phyloP scores from a whole-genome alignment of 805 yeast genomes.

The Scheffersomyces amazonensis region DNA sequence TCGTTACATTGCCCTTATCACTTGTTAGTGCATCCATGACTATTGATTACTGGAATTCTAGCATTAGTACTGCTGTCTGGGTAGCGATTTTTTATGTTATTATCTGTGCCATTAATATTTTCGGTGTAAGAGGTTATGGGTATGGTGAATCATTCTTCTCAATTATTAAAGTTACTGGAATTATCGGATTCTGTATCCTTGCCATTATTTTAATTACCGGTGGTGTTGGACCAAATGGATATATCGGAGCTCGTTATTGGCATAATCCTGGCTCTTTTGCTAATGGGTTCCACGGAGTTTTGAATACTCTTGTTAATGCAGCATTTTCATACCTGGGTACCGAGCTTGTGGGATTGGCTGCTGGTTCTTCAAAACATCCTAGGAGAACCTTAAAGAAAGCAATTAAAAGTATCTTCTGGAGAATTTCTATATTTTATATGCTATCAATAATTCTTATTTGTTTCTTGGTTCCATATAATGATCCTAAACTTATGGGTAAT shows the following conservation, averaged over 20 bases:
- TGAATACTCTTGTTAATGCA: slow-evolving; percentile 27
- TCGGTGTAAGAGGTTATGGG: slow-evolving; percentile 36
- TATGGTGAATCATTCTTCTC: slow-evolving; percentile 35
- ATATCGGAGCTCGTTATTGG: slow-evolving; percentile 38
- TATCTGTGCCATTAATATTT: slow-evolving; percentile 30
- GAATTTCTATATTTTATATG: slow-evolving; percentile 35
- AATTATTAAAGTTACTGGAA: slow-evolving; percentile 32
- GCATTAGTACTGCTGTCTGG: slow-evolving; percentile 41
- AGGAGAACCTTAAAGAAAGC: slow-evolving; percentile 33
- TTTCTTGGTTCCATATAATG: slow-evolving; percentile 46
- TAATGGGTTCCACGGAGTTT: slow-evolving; percentile 33
- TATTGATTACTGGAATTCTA: slow-evolving; percentile 37
- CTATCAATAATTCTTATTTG: slow-evolving; percentile 26
- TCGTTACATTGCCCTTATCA: slow-evolving; percentile 39
- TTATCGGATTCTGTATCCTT: slow-evolving; percentile 40
- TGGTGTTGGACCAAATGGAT: slow-evolving; percentile 42
- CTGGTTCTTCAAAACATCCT: slow-evolving; percentile 35
- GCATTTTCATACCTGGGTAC: slow-evolving; percentile 27
- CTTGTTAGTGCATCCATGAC: slow-evolving; percentile 42
- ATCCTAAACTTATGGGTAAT: slow-evolving; percentile 39
- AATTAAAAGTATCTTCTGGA: slow-evolving; percentile 38
- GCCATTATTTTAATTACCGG: slow-evolving; percentile 39
- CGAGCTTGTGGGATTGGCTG: slow-evolving; percentile 29
- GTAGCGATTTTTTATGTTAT: slow-evolving; percentile 37
- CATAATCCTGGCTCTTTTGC: slow-evolving; percentile 32